phyloP scores from a whole-genome alignment of 805 yeast genomes.

The Groenewaldozyma salmanticensis region DNA sequence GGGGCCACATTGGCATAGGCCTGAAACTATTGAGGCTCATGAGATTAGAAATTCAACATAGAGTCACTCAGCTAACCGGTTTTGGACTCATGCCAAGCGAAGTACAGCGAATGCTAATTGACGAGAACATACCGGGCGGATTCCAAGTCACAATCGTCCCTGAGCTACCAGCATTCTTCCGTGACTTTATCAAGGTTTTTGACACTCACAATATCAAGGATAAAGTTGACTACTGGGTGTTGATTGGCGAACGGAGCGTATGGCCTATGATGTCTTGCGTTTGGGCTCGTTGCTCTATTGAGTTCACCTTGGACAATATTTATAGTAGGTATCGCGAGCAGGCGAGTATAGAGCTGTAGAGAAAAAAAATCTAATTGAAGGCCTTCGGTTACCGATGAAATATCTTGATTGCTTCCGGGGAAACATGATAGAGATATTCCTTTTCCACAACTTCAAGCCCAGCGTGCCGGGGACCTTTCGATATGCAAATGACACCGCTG shows the following conservation, averaged over 20 bases:
- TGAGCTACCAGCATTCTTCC: constrained; percentile 58
- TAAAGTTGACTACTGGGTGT: constrained; percentile 81
- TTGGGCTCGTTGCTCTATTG: constrained; percentile 83
- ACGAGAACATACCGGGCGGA: constrained; percentile 77
- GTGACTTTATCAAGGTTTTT: constrained; percentile 64
- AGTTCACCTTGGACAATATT: constrained; percentile 74
- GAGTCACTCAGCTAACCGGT: constrained; percentile 70
- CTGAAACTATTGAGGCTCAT: constrained; percentile 42
- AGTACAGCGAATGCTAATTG: constrained; percentile 69
- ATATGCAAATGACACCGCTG: constrained; percentile 58
- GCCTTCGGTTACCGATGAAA: constrained; percentile 30
- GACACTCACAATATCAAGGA: constrained; percentile 62
- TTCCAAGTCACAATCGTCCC: constrained; percentile 90
- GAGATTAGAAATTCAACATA: constrained; percentile 74
- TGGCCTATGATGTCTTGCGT: constrained; percentile 86
- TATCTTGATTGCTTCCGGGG: constrained; percentile 42
- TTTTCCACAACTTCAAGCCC: constrained; percentile 37
- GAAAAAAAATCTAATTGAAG: not conserved
- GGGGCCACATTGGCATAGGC: constrained; percentile 31
- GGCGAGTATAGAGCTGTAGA: not conserved
- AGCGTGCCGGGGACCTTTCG: constrained; percentile 43
- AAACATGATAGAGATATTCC: constrained; percentile 51
- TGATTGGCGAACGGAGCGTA: constrained; percentile 82
- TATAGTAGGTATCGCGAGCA: constrained; percentile 30
- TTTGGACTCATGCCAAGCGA: constrained; percentile 64